phyloP scores from a whole-genome alignment of 2,329 filamentous ascomycete genomes.

The Diaporthe ampelina region DNA sequence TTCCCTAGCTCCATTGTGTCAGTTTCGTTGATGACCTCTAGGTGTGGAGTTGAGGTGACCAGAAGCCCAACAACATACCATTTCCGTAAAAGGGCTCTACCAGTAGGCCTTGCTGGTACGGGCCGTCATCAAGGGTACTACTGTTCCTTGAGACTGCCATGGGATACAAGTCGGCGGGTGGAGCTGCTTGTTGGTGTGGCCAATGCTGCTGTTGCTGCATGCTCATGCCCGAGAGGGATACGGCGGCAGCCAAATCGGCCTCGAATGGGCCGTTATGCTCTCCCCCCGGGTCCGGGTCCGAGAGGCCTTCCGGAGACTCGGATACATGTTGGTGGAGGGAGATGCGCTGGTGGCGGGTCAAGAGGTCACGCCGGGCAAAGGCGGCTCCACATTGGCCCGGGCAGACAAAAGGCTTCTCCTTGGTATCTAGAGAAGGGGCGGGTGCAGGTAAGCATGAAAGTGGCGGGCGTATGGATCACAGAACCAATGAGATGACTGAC shows the following conservation, averaged over 20 bases:
- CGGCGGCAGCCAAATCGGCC: slow-evolving; percentile 48
- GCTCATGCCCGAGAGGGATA: slow-evolving; percentile 52
- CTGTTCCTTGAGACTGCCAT: slow-evolving; percentile 16
- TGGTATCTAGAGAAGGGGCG: slow-evolving; percentile 54
- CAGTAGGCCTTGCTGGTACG: slow-evolving; percentile 11
- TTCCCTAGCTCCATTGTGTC: neutral
- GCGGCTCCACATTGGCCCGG: slow-evolving; percentile 55
- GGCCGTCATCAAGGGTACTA: neutral
- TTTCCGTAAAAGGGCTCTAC: slow-evolving; percentile 13
- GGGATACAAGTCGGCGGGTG: neutral
- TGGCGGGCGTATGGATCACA: neutral
- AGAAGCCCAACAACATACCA: neutral
- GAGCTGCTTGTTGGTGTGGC: slow-evolving; percentile 37
- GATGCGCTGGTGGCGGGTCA: slow-evolving; percentile 60
- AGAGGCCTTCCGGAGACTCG: neutral
- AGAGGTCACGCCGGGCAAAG: slow-evolving; percentile 59
- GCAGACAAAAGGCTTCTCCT: slow-evolving; percentile 62
- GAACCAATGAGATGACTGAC: slow-evolving; percentile 49
- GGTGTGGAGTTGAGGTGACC: too few relatives aligned
- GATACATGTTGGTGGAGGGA: slow-evolving; percentile 51
- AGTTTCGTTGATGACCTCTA: neutral
- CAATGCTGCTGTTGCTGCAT: slow-evolving; percentile 44
- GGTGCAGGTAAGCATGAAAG: neutral
- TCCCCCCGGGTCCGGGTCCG: slow-evolving; percentile 46
- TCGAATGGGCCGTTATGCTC: slow-evolving; percentile 48